Base-by-base conservation (phyloP, 495 filamentous ascomycete genomes). In the Friedmanniomyces simplex region DNA sequence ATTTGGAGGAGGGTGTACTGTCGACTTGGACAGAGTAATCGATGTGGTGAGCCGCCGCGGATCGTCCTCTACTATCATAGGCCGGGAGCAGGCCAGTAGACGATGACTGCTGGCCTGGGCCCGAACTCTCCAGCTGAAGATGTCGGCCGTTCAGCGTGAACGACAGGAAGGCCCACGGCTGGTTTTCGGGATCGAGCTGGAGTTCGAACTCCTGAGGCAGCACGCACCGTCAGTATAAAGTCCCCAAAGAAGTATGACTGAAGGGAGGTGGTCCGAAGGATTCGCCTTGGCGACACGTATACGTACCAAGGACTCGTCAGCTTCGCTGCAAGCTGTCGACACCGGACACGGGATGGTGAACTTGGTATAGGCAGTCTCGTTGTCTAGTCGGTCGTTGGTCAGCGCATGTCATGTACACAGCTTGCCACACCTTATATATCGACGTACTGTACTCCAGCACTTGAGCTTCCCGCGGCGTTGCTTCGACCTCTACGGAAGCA, bases 281-380 rank as follows among this genome's bases (percentile, higher is more conserved):
- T 59, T 51, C 42, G 64, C 59, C 63, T 67, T 67, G 63, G 64
- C 56, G 63, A 60, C 60, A 63, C 68, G 63, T 64, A 32, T 36
- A 61, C 59, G 50, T 41, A 71, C 69, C 52, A 69, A 55, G 39
- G 68, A 61, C 52, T 71, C 69, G 69, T 71, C 69, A 69, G 58
- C n/a, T n/a, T n/a, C n/a, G n/a, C n/a, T 50, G 47, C 21, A 61
- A 60, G 60, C 58, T 64, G 63, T 50, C 65, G 36, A 61, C 64
- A 30, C 48, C 59, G 52, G 37, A 54, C 64, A 68, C 1, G 69
- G 66, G 13, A 71, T 52, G 37, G 48, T 58, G 59, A 71, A 66
- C 1, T 52, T 66, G 21, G 65, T 63, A 54, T 66, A 62, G n/a
- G 66, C 68, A n/a, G 37, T 21, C 24, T 26, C 54, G 16, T 28